These are phyloP conservation scores for bread wheat (Triticum aestivum) DNA, from an alignment of 176 grass and related monocot genomes.

Conservation along the genomic window IWGSC_CS_RefSeq_v2.1 NC_057800.1:509104321-509104820, in stretches of 20 bases:
- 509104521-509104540: neutral
- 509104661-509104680: neutral
- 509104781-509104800: constrained; percentile 5
- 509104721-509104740: neutral
- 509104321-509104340: constrained; percentile 53
- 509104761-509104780: neutral
- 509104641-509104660: neutral
- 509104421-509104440: constrained; percentile 53
- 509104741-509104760: neutral
- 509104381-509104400: constrained; percentile 91
- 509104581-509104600: neutral
- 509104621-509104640: neutral
- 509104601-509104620: neutral
- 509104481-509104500: constrained; percentile 24
- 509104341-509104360: constrained; percentile 45
- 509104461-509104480: constrained; percentile 53
- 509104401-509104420: constrained; percentile 59
- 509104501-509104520: constrained; percentile 14
- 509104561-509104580: neutral
- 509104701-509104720: neutral
- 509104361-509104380: constrained; percentile 72
- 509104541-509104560: neutral
- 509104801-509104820: constrained; percentile 3
- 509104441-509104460: constrained; percentile 67
- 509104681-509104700: neutral